A percentile compares a stretch with the other conserved stretches of the same genome.
phyloP scores from a whole-genome alignment of 306 rosid species.

The Elaeagnus macrophylla region DNA sequence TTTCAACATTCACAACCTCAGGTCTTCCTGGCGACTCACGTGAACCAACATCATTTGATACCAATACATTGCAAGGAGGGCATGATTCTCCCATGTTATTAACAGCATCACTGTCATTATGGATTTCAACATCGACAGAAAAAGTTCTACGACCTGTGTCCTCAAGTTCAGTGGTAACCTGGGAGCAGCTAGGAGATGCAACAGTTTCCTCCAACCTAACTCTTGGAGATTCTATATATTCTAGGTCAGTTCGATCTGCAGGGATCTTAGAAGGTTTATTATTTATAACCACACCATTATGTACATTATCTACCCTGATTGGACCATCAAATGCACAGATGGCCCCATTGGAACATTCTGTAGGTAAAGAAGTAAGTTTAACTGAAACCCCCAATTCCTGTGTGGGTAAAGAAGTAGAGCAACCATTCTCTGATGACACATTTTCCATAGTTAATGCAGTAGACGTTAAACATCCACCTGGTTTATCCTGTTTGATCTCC shows the following conservation, averaged over 20 bases:
- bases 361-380: conserved; percentile 8
- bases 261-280: conserved; percentile 28
- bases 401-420: conserved; percentile 20
- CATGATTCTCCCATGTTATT: conserved; percentile 34
- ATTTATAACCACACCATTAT: conserved; percentile 47
- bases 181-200: conserved; percentile 52
- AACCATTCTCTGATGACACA: conserved; percentile 28
- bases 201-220: conserved; percentile 30
- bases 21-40: conserved; percentile 43
- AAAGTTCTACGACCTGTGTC: conserved; percentile 37
- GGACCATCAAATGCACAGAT: conserved; percentile 36
- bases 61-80: conserved; percentile 25
- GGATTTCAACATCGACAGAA: conserved; percentile 37
- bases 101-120: conserved; percentile 23
- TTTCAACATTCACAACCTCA: conserved; percentile 58
- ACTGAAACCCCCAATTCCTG: conserved; percentile 18
- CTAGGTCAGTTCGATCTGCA: conserved; percentile 33
- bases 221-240: conserved; percentile 32
- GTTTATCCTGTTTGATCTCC: conserved; percentile 32
- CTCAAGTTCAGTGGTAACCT: conserved; percentile 54
- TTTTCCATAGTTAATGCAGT: conserved; percentile 20
- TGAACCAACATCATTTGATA: conserved; percentile 25
- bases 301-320: conserved; percentile 45
- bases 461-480: conserved; percentile 26
- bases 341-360: conserved; percentile 37